Conservation (phyloP, 2,329 filamentous ascomycete genomes). For the Chaetomiaceae sp. region DNA sequence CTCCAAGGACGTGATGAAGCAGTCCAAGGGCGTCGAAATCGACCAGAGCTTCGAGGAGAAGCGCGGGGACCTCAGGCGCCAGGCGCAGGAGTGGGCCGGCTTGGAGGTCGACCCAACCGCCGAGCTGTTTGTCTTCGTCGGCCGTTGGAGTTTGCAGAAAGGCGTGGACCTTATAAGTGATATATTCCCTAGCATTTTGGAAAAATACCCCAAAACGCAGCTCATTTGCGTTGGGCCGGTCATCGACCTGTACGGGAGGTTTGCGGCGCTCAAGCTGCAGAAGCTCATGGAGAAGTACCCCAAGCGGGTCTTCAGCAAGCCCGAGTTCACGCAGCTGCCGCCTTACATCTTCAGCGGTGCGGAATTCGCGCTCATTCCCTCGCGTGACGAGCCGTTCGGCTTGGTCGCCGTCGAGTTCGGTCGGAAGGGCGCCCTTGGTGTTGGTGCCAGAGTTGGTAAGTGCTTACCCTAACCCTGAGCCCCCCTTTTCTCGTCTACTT, state of each 20-base stretch:
- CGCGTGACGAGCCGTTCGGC: constrained; percentile 65
- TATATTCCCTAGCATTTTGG: constrained; percentile 59
- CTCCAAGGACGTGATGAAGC: constrained; percentile 41
- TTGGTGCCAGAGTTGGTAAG: constrained; percentile 62
- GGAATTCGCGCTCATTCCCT: constrained; percentile 65
- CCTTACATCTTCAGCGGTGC: constrained; percentile 64
- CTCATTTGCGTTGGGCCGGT: constrained; percentile 61
- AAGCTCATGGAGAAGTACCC: constrained; percentile 63
- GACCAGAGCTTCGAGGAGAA: constrained; percentile 52
- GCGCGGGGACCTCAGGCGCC: constrained; percentile 50
- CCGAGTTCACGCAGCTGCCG: constrained; percentile 63
- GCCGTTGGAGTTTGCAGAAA: constrained; percentile 66
- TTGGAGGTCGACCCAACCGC: constrained; percentile 57
- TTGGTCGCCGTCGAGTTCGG: constrained; percentile 66
- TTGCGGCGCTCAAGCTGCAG: constrained; percentile 61
- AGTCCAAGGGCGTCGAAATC: constrained; percentile 45
- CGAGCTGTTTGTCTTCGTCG: constrained; percentile 64
- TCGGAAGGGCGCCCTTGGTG: constrained; percentile 62
- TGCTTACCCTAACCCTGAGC: no score
- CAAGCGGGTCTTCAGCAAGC: constrained; percentile 62
- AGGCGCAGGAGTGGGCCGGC: constrained; percentile 65
- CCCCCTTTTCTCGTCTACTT: no score
- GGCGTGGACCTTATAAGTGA: constrained; percentile 65
- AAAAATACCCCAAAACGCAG: constrained; percentile 55
- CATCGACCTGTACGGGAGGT: constrained; percentile 65